Conservation (phyloP, 2,329 filamentous ascomycete genomes). For the Botrytis cinerea region DNA sequence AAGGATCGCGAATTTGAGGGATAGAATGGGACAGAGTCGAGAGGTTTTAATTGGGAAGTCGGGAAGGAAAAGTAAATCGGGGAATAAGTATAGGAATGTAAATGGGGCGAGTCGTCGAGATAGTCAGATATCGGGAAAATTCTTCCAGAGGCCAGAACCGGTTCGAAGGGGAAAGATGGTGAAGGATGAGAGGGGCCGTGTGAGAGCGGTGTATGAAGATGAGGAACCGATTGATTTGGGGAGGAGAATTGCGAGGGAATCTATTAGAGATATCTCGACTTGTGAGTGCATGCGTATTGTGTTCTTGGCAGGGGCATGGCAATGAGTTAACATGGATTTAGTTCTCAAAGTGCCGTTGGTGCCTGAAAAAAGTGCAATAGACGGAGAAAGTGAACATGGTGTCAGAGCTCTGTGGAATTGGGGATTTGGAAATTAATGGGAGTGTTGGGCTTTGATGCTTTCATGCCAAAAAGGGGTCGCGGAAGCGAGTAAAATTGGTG, state of each 20-base stretch:
- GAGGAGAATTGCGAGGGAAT: background rate
- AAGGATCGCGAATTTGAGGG: background rate
- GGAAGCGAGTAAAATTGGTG: background rate
- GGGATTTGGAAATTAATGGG: background rate
- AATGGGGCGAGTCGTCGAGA: background rate
- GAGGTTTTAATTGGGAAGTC: background rate
- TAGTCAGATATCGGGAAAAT: background rate
- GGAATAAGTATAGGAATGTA: background rate
- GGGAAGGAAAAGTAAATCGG: background rate
- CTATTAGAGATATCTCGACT: background rate
- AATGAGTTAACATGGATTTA: background rate
- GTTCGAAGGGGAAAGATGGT: background rate
- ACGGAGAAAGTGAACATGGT: background rate
- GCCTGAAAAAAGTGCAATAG: background rate
- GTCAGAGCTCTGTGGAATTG: background rate
- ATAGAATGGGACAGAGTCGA: background rate
- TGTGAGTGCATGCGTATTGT: background rate
- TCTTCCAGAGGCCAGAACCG: background rate
- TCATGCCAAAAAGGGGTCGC: fast-evolving
- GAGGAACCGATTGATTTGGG: background rate
- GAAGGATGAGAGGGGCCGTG: background rate
- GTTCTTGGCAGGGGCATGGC: background rate
- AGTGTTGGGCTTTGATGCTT: background rate
- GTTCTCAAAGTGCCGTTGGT: background rate
- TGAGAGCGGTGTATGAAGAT: background rate